These are phyloP conservation scores for Cercophora scortea DNA, from an alignment of 495 filamentous ascomycete species.

Conservation along the genomic window DNA sequence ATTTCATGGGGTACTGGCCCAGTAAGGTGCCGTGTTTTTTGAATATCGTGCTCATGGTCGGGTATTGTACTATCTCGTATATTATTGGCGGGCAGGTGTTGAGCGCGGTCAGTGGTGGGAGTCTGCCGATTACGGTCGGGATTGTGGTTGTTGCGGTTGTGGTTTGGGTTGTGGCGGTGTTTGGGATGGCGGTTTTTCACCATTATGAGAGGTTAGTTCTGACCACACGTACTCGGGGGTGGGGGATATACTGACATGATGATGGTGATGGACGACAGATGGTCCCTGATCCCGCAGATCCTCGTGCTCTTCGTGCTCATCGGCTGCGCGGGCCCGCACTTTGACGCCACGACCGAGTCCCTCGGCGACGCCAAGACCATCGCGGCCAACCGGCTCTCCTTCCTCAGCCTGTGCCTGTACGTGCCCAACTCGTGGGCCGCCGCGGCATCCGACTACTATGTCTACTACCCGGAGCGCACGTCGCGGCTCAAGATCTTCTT, in stretches of 20 bases:
- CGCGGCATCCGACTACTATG: constrained; percentile 52
- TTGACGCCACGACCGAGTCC: constrained; percentile 43
- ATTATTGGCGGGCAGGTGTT: constrained; percentile 70
- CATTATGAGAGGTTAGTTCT: constrained; percentile 53
- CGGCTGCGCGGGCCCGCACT: constrained; percentile 56
- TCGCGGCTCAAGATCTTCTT: constrained; percentile 40
- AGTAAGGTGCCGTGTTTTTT: constrained; percentile 64
- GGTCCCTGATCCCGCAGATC: constrained; percentile 46
- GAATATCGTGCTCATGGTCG: constrained; percentile 64
- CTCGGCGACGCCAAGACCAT: constrained; percentile 8
- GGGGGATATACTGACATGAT: too few species aligned
- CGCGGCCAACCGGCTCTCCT: constrained; percentile 18
- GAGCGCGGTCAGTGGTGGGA: constrained; percentile 58
- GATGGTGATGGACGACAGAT: too few species aligned
- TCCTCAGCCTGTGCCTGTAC: constrained; percentile 19
- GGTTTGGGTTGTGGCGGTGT: constrained; percentile 59
- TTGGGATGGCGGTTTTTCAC: constrained; percentile 67
- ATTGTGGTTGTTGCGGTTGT: constrained; percentile 62
- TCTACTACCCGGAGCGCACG: constrained; percentile 53
- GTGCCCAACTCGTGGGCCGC: constrained; percentile 38
- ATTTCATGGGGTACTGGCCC: constrained; percentile 76
- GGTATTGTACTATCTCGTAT: constrained; percentile 62
- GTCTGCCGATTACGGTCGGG: constrained; percentile 60
- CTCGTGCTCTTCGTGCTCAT: constrained; percentile 59
- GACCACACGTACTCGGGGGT: too few species aligned